Evolutionary conservation across 805 yeast species (phyloP), one percentile per base, ranked within the genome.

Genomic region (Sungouiella blattae): DNA sequence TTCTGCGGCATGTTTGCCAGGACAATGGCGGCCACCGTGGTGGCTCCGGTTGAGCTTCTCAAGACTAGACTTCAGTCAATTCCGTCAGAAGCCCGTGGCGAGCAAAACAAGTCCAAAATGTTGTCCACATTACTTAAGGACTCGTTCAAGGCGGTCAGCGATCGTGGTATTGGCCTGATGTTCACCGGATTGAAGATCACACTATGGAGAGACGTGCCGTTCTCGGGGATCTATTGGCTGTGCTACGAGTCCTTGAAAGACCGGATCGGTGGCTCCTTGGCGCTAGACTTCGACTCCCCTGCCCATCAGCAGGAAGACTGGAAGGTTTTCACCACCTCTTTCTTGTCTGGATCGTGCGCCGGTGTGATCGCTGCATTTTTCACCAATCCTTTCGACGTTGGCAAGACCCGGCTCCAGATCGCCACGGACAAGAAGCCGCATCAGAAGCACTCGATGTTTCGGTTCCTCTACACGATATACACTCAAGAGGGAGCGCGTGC

Each of bases 381-480:
- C 27, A 93, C 98, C 1, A 88, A 94, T 38, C 98, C 98, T 1
- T 93, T 93, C 51, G 98, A 93, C 57, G 98, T 93, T 7, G 98
- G 97, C 4, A 93, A 93, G 53, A 93, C 98, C 4, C 71, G 98
- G 50, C 66, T 87, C 40, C 98, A 93, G 59, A 64, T 68, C 30
- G 57, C 67, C 73, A 86, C 62, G 46, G 56, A 58, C 17, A 42
- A 48, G 8, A 33, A 42, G 26, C 32, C 30, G 25, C 30, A 30
- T 26, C 49, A 55, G 14, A 59, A 65, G 38, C 68, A 73, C 26
- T 59, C 77, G n/a, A 86, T 91, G 85, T 76, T 84, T 48, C 68
- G 61, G 35, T 86, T 75, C 56, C 70, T 93, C 62, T 52, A 58
- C 20, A 67, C 71, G 17, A 89, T 93, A 24, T 69, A 76, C 35